These are phyloP conservation scores for Pharnaceum exiguum DNA, from an alignment of 148 eudicot species.

Conservation along the genomic window DNA sequence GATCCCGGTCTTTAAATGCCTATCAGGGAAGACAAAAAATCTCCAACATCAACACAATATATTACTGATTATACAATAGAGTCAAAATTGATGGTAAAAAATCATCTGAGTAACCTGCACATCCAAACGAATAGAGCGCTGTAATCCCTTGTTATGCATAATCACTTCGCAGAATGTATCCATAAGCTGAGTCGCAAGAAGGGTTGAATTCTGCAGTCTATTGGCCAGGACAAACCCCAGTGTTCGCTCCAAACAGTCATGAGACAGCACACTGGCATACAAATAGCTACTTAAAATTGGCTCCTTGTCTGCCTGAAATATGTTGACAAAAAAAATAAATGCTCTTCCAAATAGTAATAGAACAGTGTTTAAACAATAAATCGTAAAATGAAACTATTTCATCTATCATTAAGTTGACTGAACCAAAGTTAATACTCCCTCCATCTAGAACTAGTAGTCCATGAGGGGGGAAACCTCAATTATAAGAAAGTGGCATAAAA, in stretches of 20 bases:
- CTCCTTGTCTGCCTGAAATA: conserved; percentile 58
- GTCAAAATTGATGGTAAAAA: background rate
- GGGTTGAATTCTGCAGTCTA: conserved; percentile 47
- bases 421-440: too few species aligned
- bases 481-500: too few species aligned
- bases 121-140: conserved; percentile 48
- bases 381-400: background rate
- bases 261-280: conserved; percentile 51
- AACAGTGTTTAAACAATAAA: background rate
- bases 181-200: conserved; percentile 45
- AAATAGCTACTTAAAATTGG: conserved; percentile 60
- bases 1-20: conserved; percentile 63
- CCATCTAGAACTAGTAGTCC: background rate
- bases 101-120: conserved; percentile 32
- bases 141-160: conserved; percentile 35
- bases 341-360: background rate
- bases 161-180: conserved; percentile 45
- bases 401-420: too few species aligned
- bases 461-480: too few species aligned
- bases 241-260: conserved; percentile 46
- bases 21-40: conserved; percentile 13
- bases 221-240: conserved; percentile 52
- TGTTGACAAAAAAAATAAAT: background rate
- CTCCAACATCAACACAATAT: background rate
- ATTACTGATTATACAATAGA: background rate